Conservation (phyloP, 2,329 filamentous ascomycete genomes). For the Paracorniculantispora psalliotae region DNA sequence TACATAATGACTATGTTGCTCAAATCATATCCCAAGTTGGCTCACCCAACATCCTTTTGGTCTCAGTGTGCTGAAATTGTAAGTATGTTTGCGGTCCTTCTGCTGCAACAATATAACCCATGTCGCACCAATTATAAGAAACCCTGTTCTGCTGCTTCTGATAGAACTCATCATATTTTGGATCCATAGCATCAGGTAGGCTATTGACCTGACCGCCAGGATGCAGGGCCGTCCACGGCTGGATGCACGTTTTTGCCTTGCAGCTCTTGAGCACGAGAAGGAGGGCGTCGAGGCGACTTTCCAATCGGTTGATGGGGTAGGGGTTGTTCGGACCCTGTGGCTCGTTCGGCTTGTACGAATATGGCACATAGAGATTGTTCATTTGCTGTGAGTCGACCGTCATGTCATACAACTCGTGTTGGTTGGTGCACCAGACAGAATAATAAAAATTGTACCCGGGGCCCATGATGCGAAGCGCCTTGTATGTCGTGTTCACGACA, state of each 20-base stretch:
- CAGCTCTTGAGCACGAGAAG: background rate
- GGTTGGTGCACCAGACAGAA: conserved; percentile 63
- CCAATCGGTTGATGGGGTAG: background rate
- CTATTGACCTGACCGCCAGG: background rate
- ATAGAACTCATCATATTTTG: background rate
- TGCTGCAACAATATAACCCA: background rate
- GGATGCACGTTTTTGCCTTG: background rate
- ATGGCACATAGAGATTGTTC: background rate
- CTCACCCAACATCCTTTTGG: background rate
- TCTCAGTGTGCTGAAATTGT: background rate
- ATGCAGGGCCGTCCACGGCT: background rate
- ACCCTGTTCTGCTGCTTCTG: background rate
- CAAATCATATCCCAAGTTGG: background rate
- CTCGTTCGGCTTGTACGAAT: background rate
- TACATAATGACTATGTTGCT: background rate
- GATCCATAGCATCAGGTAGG: background rate
- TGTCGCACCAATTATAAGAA: background rate
- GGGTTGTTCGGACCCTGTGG: background rate
- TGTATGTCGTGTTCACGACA: conserved; percentile 43
- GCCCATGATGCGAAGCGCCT: conserved; percentile 50
- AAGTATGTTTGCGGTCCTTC: background rate
- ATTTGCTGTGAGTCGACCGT: conserved; percentile 32
- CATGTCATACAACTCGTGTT: conserved; percentile 62
- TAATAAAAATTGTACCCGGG: conserved; percentile 58
- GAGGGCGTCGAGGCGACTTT: background rate